Base-by-base conservation (phyloP, 73 alveolate genomes). In the Stentor roeselii region DNA sequence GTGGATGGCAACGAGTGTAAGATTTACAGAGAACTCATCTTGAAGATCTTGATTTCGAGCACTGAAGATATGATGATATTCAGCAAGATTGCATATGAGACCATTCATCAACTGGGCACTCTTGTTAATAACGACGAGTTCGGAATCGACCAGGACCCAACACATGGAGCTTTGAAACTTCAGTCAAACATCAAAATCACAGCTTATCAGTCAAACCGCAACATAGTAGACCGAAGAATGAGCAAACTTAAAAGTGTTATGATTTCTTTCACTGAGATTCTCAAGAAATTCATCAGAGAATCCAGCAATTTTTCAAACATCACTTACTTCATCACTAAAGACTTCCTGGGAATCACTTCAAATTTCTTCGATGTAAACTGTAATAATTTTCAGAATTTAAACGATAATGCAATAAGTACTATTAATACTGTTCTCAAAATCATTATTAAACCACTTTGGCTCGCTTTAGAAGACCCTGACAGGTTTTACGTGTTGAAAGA, bases 381-480 rank as follows among this genome's bases (percentile, higher is more conserved):
- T 2, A 0, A 67, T 30, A 34, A 67, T n/a, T 32, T 67, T 1
- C 42, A 67, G 2, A 21, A 21, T 67, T 15, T 21, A 30, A 67
- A 34, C 11, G 41, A n/a, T n/a, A 15, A 27, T 0, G 34, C 80
- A 67, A 34, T 11, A 1, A n/a, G 41, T 21, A 67, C 41, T 1
- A 21, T 34, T 21, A 36, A 67, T 67, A 21, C 41, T 30, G 80
- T 67, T 0, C 80, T 67, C 34, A 32, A 27, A 21, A 67, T 67
- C 27, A 2, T 67, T 30, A 27, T 67, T 2, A 32, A 67, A 40
- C 80, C 80, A 67, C 42, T 67, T 21, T 36, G 14, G 2, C 14
- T 30, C 37, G 80, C 80, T 2, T 27, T 67, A 67, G 37, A 67
- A 67, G 41, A 67, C 80, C 80, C 80, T 32, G 37, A 21, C 37